These are phyloP conservation scores for Pseudogymnoascus sp. DNA, from an alignment of 2,329 filamentous ascomycete species.

Conservation along the genomic window DNA sequence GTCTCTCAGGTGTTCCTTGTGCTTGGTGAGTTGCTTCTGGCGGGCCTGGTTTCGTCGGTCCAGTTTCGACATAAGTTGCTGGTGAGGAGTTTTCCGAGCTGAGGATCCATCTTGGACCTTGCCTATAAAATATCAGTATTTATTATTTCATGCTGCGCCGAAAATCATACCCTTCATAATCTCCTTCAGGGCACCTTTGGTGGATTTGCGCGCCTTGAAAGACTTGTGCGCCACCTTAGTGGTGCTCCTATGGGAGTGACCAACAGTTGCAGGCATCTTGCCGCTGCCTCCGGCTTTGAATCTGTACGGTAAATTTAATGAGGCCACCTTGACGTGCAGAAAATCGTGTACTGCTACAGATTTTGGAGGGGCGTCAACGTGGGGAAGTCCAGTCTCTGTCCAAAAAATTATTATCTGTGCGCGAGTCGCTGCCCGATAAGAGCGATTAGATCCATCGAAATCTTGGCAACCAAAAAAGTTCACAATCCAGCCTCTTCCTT, in stretches of 20 bases:
- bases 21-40: slow-evolving; percentile 78
- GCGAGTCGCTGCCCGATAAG: slow-evolving; percentile 12
- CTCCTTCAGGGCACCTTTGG: slow-evolving; percentile 81
- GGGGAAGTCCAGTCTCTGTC: slow-evolving; percentile 11
- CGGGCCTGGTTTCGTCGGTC: slow-evolving; percentile 92
- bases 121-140: slow-evolving; percentile 43
- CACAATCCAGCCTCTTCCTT: slow-evolving; percentile 11
- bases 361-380: slow-evolving; percentile 7
- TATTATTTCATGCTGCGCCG: slow-evolving; percentile 10
- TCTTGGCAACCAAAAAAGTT: slow-evolving; percentile 14
- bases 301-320: slow-evolving; percentile 61
- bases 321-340: slow-evolving; percentile 49
- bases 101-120: slow-evolving; percentile 71
- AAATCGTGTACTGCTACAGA: neutral
- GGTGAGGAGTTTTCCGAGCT: slow-evolving; percentile 79
- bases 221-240: slow-evolving; percentile 84
- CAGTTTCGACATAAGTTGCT: slow-evolving; percentile 96
- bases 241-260: slow-evolving; percentile 85
- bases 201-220: slow-evolving; percentile 88
- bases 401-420: slow-evolving; percentile 14
- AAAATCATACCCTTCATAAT: slow-evolving; percentile 64
- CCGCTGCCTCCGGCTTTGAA: slow-evolving; percentile 75
- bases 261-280: slow-evolving; percentile 67
- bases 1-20: slow-evolving; percentile 73
- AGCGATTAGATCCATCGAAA: slow-evolving; percentile 10